Conservation (phyloP, 208 protist genomes). For the Trypanosoma avium region DNA sequence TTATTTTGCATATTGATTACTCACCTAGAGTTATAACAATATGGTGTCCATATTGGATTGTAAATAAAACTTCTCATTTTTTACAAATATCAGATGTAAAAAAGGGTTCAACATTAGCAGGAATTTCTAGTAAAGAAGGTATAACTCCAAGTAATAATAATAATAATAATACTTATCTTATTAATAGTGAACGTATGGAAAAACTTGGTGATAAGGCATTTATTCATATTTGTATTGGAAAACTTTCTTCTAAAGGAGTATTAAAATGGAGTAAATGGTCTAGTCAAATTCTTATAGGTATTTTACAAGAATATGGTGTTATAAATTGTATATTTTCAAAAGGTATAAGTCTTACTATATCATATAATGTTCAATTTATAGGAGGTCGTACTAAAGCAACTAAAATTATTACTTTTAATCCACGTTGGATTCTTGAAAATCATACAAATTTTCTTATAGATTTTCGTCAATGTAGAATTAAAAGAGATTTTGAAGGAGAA, state of each 20-base stretch:
- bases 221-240: constrained; percentile 34
- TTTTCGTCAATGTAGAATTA: constrained; percentile 15
- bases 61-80: constrained; percentile 50
- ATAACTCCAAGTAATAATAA: neutral
- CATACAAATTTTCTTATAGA: constrained; percentile 10
- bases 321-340: constrained; percentile 23
- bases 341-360: constrained; percentile 34
- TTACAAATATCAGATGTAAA: constrained; percentile 46
- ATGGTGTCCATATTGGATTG: constrained; percentile 62
- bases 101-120: constrained; percentile 23
- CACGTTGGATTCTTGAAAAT: constrained; percentile 76
- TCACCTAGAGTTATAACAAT: constrained; percentile 34
- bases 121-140: constrained; percentile 13
- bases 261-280: constrained; percentile 60
- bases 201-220: constrained; percentile 33
- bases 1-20: constrained; percentile 56
- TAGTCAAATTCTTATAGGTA: constrained; percentile 14
- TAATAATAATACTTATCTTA: constrained; percentile 27
- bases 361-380: constrained; percentile 59
- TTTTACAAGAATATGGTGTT: constrained; percentile 26
- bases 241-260: constrained; percentile 1
- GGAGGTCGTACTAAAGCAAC: constrained; percentile 35
- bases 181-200: constrained; percentile 42
- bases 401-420: constrained; percentile 52
- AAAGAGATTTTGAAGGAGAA: neutral